phyloP scores from a whole-genome alignment of 768 basidiomycete genomes.

The Suillus bovinus region DNA sequence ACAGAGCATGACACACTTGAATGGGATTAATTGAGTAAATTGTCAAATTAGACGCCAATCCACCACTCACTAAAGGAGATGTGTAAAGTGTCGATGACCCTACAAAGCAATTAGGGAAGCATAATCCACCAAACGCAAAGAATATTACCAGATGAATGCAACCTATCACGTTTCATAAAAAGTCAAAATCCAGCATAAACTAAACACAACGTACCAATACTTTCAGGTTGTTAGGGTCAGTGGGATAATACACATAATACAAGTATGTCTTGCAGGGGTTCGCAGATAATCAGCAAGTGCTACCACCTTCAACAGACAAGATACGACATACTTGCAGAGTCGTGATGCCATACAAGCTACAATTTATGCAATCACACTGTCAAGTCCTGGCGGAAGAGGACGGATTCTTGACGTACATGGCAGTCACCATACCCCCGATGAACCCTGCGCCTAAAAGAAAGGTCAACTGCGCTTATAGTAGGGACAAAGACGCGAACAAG shows the following conservation, averaged over 20 bases:
- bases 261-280: slow-evolving; percentile 21
- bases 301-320: no score
- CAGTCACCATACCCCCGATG: slow-evolving; percentile 22
- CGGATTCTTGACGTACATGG: slow-evolving; percentile 14
- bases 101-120: background rate
- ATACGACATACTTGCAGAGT: slow-evolving; percentile 21
- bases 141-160: slow-evolving; percentile 9
- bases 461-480: background rate
- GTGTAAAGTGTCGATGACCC: slow-evolving; percentile 13
- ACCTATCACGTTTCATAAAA: slow-evolving; percentile 5
- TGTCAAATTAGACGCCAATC: background rate
- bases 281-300: background rate
- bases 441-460: slow-evolving; percentile 20
- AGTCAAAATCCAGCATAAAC: background rate
- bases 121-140: background rate
- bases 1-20: slow-evolving; percentile 30
- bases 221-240: slow-evolving; percentile 13
- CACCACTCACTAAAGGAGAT: slow-evolving; percentile 11
- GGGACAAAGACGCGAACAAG: background rate
- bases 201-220: slow-evolving; percentile 13
- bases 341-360: slow-evolving; percentile 24
- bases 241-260: slow-evolving; percentile 25
- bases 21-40: background rate
- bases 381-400: background rate
- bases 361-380: background rate